These are phyloP conservation scores for Cymbidium sinense DNA, from an alignment of 106 monocot genomes.

Conservation along the genomic window DNA sequence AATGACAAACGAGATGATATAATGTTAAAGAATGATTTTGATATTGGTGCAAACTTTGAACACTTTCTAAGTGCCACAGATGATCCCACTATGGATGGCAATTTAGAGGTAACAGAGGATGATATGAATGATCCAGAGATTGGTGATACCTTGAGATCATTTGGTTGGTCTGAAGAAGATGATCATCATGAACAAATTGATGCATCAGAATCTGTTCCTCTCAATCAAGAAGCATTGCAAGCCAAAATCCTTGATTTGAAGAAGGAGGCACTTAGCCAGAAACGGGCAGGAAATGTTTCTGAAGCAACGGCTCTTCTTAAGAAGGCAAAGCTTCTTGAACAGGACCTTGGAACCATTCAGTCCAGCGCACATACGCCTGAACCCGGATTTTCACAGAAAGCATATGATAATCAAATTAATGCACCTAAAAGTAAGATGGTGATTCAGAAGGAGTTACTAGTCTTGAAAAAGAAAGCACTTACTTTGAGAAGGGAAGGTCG, in stretches of 20 bases:
- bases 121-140: conserved; percentile 94
- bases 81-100: conserved; percentile 38
- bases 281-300: conserved; percentile 52
- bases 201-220: conserved; percentile 4
- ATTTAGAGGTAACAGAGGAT: conserved; percentile 77
- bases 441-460: conserved; percentile 84
- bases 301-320: conserved; percentile 80
- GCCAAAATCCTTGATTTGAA: conserved; percentile 62
- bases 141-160: conserved; percentile 70
- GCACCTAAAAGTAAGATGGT: conserved; percentile 55
- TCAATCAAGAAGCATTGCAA: conserved; percentile 29
- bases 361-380: conserved; percentile 9
- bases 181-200: conserved; percentile 20
- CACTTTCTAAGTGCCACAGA: conserved; percentile 25
- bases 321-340: conserved; percentile 83
- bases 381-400: conserved; percentile 11
- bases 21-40: conserved; percentile 13
- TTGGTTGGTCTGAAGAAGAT: conserved; percentile 84
- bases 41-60: conserved; percentile 38
- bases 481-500: conserved; percentile 81
- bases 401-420: conserved; percentile 9
- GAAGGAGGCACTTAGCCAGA: conserved; percentile 67
- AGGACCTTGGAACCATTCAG: conserved; percentile 33
- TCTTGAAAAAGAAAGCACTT: conserved; percentile 90
- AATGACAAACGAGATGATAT: conserved; percentile 51